phyloP scores from a whole-genome alignment of 2,329 filamentous ascomycete genomes.

The Dothistroma septosporum region DNA sequence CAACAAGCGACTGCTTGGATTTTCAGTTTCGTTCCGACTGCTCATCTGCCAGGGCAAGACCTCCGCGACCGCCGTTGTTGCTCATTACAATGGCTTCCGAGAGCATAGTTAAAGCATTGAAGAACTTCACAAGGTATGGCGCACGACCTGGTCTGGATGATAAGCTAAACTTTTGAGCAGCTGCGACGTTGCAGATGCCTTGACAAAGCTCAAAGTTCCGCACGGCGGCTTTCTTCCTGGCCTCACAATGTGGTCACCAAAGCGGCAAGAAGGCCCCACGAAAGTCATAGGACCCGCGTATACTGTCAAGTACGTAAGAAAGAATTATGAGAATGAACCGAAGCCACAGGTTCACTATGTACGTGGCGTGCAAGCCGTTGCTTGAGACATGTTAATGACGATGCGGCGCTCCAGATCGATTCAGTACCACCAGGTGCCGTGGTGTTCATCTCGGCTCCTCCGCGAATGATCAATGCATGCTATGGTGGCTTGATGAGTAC shows the following conservation, averaged over 20 bases:
- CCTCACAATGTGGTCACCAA: conserved; percentile 53
- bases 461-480: conserved; percentile 47
- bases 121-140: conserved; percentile 24
- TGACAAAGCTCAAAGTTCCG: conserved; percentile 45
- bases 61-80: background rate
- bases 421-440: conserved; percentile 46
- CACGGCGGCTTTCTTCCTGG: conserved; percentile 54
- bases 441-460: conserved; percentile 50
- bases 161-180: conserved; percentile 27
- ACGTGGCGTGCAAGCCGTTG: conserved; percentile 6
- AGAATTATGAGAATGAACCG: conserved; percentile 44
- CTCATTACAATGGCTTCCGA: background rate
- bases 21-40: too few relatives aligned
- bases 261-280: conserved; percentile 48
- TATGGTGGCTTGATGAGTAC: conserved; percentile 55
- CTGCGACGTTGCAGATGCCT: conserved; percentile 51
- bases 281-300: conserved; percentile 55
- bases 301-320: conserved; percentile 51
- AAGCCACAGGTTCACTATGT: conserved; percentile 47
- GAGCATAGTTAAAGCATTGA: conserved; percentile 24
- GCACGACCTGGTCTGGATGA: background rate
- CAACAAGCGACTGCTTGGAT: too few relatives aligned
- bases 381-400: background rate
- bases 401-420: conserved; percentile 44
- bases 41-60: too few relatives aligned